Evolutionary conservation across 345 rosid species (phyloP).

Genomic region (Balakata baccata): DNA sequence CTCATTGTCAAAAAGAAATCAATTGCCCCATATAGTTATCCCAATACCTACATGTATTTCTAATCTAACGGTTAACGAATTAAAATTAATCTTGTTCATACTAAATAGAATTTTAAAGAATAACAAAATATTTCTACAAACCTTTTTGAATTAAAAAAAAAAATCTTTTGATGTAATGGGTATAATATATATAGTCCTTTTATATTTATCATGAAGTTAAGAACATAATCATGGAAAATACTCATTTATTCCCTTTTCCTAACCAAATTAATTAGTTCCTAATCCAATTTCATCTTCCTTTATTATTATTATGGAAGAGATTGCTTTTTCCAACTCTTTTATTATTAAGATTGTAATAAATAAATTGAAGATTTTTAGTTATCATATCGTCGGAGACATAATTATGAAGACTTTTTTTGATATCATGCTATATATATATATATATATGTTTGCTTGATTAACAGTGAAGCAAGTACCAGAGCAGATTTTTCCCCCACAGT

Average conservation of each 20-base stretch:
- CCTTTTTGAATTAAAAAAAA: too few relatives aligned
- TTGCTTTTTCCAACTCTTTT: not conserved
- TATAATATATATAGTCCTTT: too few relatives aligned
- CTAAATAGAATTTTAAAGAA: too few relatives aligned
- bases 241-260: not conserved
- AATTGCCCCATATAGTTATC: not conserved
- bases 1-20: not conserved
- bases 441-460: conserved; percentile 1
- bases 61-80: too few relatives aligned
- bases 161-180: too few relatives aligned
- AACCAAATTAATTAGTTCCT: not conserved
- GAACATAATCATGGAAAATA: not conserved
- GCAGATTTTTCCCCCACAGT: not conserved
- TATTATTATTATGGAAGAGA: too few relatives aligned
- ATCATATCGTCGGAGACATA: conserved; percentile 11
- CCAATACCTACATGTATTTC: too few relatives aligned
- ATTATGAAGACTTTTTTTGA: conserved; percentile 9
- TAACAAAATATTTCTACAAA: too few relatives aligned
- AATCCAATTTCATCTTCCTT: not conserved
- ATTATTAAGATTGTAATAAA: not conserved
- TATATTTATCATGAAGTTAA: too few relatives aligned
- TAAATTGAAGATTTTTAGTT: conserved; percentile 2
- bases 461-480: conserved; percentile 9
- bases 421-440: not conserved
- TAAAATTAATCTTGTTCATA: too few relatives aligned